Base-by-base conservation (phyloP, 2,329 filamentous ascomycete species). In the Phyllosticta citriasiana region DNA sequence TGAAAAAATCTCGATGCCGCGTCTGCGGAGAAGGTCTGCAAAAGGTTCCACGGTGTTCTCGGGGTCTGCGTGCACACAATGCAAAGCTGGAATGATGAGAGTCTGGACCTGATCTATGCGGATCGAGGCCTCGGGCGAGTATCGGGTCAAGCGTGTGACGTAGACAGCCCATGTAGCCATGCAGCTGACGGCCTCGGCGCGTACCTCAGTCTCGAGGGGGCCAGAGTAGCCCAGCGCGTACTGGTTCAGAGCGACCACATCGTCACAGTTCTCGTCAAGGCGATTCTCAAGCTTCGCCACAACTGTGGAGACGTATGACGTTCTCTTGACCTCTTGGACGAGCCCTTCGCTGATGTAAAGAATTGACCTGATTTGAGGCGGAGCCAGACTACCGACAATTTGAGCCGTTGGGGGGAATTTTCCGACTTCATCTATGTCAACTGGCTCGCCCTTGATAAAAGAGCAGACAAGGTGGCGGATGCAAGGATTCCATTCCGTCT, bases 331-430 rank as follows among this genome's bases (percentile, higher is more conserved):
- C 67, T 89, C 87, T 63, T 88, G 85, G 1, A 86, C 85, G 25
- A 90, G 72, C 1, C 80, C 78, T 57, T 81, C 79, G 3, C 80
- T 78, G 64, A 92, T 88, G 80, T 86, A 88, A 5, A 89, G 77
- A 3, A 84, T 74, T 10, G 82, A 80, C 55, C 83, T 78, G 25
- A 85, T 71, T 62, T 84, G 81, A 6, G 76, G 71, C 62, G 78
- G 74, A 63, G 77, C 74, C 47, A 87, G 71, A 33, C 73, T 74
- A 27, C 72, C 69, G 2, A 83, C 67, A 3, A 84, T 66, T 25
- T 78, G 72, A 62, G 74, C 71, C 22, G 78, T 77, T 4, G 77
- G 68, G 61, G 77, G 70, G 59, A 76, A 72, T 10, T 74, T 70
- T 9, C 78, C 73, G 8, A 84, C 70, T 5, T 76, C 74, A 14